Base-by-base conservation (phyloP, 345 rosid genomes). In the Moricandia arvensis region DNA sequence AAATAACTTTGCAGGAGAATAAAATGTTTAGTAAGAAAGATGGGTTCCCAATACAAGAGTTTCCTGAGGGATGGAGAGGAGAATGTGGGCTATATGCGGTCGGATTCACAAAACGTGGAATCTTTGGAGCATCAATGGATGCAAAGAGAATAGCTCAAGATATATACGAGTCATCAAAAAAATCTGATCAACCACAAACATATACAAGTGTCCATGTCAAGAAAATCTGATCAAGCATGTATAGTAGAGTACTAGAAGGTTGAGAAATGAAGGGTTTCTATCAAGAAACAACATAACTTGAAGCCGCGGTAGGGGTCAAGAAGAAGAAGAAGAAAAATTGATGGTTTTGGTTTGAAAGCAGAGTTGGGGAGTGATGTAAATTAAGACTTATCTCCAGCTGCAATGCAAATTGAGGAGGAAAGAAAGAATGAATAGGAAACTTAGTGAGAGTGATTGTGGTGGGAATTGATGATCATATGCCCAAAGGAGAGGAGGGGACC, bases 401-500 rank as follows among this genome's bases (percentile, higher is more conserved):
- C 53, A 47, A n/a, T 47, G 53, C 53, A 47, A 47, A 47, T 47
- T 47, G 53, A 18, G 53, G 53, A 18, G 18, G 18, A 47, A 43
- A 2, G 18, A 47, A 47, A 47, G 53, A 47, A 47, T 47, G 53
- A 47, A 47, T n/a, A n/a, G 53, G 53, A 47, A 47, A 47, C 53
- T 6, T 47, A 47, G 53, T 79, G 74, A 79, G 74, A 73, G 81
- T 72, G 78, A 79, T 67, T 61, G 78, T 73, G 78, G 78, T 73
- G 78, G 78, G 78, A 73, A 79, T 79, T 79, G 75, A 79, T 79
- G 75, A 79, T 79, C 82, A 73, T 72, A 74, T 79, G 64, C 75
- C 75, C 69, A 79, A 79, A 63, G 82, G 57, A 67, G 73, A 78
- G 59, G 73, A 78, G 78, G 82, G 82, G 78, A 73, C 82, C 81